phyloP scores from a whole-genome alignment of 108 stramenopile genomes.

The Cyclotella distinguenda region DNA sequence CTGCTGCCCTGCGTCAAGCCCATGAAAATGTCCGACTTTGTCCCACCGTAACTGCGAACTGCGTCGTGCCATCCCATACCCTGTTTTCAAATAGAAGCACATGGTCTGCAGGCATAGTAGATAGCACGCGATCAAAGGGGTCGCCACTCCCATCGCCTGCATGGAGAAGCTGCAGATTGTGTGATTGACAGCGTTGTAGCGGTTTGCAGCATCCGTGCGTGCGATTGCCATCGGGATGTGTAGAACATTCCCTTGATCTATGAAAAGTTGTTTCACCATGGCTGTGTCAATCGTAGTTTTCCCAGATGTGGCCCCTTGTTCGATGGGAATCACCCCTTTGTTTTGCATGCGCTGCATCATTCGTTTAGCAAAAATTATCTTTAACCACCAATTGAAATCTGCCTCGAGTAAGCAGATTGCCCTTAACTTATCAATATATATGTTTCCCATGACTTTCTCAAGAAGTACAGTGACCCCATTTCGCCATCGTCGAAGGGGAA shows the following conservation, averaged over 20 bases:
- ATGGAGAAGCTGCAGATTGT: neutral
- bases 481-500: constrained; percentile 14
- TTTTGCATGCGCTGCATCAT: constrained; percentile 7
- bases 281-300: neutral
- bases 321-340: constrained; percentile 1
- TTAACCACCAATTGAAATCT: constrained; percentile 37
- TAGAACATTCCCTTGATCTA: neutral
- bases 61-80: no score
- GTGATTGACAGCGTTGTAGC: constrained; percentile 2
- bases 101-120: neutral
- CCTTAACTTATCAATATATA: constrained; percentile 13
- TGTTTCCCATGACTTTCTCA: constrained; percentile 27
- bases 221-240: neutral
- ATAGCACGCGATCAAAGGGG: neutral
- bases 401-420: constrained; percentile 31
- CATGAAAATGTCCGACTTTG: no score
- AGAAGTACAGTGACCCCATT: constrained; percentile 16
- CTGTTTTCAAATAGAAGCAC: neutral
- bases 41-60: no score
- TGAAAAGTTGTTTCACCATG: constrained; percentile 2
- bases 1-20: no score
- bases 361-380: constrained; percentile 13
- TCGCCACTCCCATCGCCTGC: neutral
- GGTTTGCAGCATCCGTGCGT: neutral
- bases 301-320: constrained; percentile 1